Conservation (phyloP, 257 asterid species). For the Datura wrightii region DNA sequence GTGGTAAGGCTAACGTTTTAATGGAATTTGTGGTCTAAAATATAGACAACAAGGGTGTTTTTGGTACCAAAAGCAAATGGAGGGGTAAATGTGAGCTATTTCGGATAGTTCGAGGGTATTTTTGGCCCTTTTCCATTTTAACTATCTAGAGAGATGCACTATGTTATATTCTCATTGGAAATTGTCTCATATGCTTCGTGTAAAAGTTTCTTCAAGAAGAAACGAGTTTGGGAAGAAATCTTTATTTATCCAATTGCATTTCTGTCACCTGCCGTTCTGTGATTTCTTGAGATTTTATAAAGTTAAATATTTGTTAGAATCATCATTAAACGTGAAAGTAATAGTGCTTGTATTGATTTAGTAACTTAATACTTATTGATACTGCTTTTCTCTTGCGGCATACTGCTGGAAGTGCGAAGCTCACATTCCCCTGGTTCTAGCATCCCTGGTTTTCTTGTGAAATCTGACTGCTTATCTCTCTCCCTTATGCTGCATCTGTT, state of each 20-base stretch:
- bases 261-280: neutral
- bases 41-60: too few relatives aligned
- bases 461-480: neutral
- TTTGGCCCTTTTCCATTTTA: neutral
- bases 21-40: too few relatives aligned
- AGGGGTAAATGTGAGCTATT: too few relatives aligned
- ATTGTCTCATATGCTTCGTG: neutral
- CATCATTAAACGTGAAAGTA: neutral
- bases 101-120: too few relatives aligned
- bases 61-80: too few relatives aligned
- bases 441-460: slow-evolving; percentile 8
- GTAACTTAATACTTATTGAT: neutral
- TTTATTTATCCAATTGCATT: slow-evolving; percentile 6
- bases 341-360: slow-evolving; percentile 6
- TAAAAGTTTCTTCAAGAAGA: neutral
- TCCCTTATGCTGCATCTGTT: slow-evolving; percentile 11
- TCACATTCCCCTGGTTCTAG: neutral
- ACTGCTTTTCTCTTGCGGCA: neutral
- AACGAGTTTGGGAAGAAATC: neutral
- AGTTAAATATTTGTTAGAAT: neutral
- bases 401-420: slow-evolving; percentile 21
- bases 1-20: too few relatives aligned
- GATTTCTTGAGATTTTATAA: slow-evolving; percentile 1
- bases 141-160: neutral
- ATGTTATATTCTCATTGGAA: neutral